These are phyloP conservation scores for Phaeolepiota aurea DNA, from an alignment of 768 basidiomycete species.

Conservation along the genomic window DNA sequence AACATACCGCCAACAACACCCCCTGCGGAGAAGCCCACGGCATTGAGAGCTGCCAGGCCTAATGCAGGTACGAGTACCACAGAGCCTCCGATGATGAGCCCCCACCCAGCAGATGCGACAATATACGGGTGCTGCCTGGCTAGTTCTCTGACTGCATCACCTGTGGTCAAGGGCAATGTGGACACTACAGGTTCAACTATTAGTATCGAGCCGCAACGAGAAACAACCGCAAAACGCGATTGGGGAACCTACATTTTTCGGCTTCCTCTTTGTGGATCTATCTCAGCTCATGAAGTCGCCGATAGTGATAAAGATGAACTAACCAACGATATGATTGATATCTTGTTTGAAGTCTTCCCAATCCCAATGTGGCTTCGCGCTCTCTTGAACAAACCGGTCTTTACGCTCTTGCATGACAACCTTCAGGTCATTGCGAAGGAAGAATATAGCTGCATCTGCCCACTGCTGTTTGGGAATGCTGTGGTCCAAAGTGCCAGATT, in stretches of 20 bases:
- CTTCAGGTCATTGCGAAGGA: not conserved
- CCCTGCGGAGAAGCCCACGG: conserved; percentile 7
- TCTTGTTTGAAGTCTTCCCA: conserved; percentile 2
- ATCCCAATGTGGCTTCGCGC: not conserved
- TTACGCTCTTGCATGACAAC: not conserved
- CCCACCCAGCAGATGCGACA: not conserved
- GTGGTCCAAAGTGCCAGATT: conserved; percentile 1
- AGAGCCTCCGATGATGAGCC: conserved; percentile 18
- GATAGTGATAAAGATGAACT: too few species aligned
- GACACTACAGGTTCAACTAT: too few species aligned
- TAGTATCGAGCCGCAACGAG: too few species aligned
- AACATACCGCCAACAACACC: conserved; percentile 9
- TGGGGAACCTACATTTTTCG: not conserved
- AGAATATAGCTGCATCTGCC: not conserved
- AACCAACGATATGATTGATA: not conserved
- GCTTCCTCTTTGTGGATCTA: not conserved
- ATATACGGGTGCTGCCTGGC: not conserved
- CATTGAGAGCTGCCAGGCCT: conserved; percentile 16
- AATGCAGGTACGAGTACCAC: conserved; percentile 17
- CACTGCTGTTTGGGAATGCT: not conserved
- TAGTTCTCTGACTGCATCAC: not conserved
- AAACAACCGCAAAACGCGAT: too few species aligned
- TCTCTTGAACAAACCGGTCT: not conserved
- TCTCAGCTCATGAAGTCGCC: too few species aligned
- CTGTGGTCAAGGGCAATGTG: not conserved